These are phyloP conservation scores for Bipolaris oryzae DNA, from an alignment of 2,329 filamentous ascomycete species.

Conservation along the genomic window DNA sequence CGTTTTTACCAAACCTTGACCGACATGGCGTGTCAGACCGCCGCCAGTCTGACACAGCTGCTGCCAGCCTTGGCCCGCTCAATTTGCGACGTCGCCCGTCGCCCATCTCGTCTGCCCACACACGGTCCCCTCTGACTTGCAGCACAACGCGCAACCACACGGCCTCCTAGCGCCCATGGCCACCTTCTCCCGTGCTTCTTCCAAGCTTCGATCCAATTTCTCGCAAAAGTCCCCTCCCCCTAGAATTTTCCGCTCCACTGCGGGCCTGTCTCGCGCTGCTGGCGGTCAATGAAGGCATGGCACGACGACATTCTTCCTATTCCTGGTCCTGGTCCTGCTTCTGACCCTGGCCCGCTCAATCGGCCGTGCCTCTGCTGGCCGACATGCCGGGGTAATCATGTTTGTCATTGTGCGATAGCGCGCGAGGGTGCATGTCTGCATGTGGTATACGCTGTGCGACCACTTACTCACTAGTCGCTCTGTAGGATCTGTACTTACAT, in stretches of 20 bases:
- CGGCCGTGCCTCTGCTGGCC: constrained; percentile 13
- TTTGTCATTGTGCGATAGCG: constrained; percentile 10
- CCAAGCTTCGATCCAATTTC: constrained; percentile 45
- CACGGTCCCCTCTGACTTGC: constrained; percentile 10
- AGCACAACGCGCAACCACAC: constrained; percentile 23
- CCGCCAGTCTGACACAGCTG: constrained; percentile 34
- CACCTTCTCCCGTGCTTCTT: constrained; percentile 49
- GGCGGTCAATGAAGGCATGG: constrained; percentile 36
- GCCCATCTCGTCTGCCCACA: constrained; percentile 20
- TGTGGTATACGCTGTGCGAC: too few species aligned
- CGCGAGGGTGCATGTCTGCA: too few species aligned
- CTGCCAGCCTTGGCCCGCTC: constrained; percentile 29
- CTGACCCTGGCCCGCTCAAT: constrained; percentile 18
- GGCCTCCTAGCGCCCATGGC: constrained; percentile 36
- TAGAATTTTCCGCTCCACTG: constrained; percentile 33
- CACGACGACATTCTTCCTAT: too few species aligned
- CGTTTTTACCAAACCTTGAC: constrained; percentile 38
- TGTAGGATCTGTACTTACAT: too few species aligned
- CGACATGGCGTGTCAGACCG: constrained; percentile 34
- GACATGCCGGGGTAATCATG: constrained; percentile 8
- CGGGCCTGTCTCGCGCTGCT: constrained; percentile 24
- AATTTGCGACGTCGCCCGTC: constrained; percentile 34
- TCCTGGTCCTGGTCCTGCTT: constrained; percentile 7
- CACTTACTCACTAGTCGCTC: too few species aligned
- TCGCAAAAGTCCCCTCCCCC: constrained; percentile 26